Percentiles rank a stretch among this genome's conserved stretches.
Evolutionary conservation across 768 basidiomycete genomes (phyloP).

Genomic region (Chlorophyllum brunneum): DNA sequence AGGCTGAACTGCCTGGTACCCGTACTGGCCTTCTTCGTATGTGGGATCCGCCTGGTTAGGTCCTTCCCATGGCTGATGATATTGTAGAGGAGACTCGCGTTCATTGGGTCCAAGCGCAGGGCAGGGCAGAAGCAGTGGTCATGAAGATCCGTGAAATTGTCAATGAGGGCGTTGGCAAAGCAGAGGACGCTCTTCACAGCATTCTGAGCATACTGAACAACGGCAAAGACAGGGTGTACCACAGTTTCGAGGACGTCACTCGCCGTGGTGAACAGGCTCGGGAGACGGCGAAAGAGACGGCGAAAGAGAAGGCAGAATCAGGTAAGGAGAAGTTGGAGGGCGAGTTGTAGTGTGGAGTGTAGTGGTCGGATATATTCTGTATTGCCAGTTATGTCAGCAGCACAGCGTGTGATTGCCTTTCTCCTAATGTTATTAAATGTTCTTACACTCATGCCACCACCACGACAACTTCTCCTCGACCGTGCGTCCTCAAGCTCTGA

Average conservation of each 20-base stretch:
- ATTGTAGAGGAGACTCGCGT: constrained; percentile 69
- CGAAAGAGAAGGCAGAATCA: not conserved
- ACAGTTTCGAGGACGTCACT: constrained; percentile 18
- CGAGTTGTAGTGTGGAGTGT: constrained; percentile 14
- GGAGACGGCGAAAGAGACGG: not conserved
- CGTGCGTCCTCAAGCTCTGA: constrained; percentile 9
- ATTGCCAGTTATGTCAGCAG: constrained; percentile 11
- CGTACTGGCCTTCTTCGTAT: constrained; percentile 79
- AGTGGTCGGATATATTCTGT: not conserved
- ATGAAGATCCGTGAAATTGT: constrained; percentile 63
- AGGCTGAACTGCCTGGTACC: constrained; percentile 57
- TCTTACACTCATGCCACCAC: constrained; percentile 11
- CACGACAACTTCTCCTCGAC: constrained; percentile 8
- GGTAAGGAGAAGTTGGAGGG: constrained; percentile 14
- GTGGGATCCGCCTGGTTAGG: constrained; percentile 18
- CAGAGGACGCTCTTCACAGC: constrained; percentile 69
- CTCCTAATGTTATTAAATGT: not conserved
- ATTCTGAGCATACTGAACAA: constrained; percentile 45
- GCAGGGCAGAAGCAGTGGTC: constrained; percentile 53
- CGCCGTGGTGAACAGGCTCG: not conserved
- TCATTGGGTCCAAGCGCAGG: constrained; percentile 69
- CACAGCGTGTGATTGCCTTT: constrained; percentile 8
- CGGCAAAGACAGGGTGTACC: constrained; percentile 27
- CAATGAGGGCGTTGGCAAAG: constrained; percentile 61
- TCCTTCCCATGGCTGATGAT: not conserved